Percentiles rank a stretch among this genome's conserved stretches.
Evolutionary conservation across 352 stramenopile species (phyloP).

Genomic region (Detonula confervacea): DNA sequence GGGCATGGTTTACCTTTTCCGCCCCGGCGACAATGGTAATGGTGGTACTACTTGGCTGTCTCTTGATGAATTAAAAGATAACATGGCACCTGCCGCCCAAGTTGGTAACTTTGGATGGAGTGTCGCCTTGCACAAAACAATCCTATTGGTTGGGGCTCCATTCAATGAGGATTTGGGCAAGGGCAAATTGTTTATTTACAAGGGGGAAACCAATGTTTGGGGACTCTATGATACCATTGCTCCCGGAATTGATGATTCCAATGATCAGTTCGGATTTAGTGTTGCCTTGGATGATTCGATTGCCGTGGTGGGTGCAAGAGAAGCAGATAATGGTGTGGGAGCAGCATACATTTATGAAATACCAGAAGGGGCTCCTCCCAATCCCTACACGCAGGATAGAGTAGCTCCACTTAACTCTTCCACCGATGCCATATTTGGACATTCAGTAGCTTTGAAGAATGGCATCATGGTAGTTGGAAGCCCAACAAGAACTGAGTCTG

Average conservation of each 20-base stretch:
- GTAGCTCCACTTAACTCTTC: too few species aligned
- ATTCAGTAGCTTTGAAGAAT: too few species aligned
- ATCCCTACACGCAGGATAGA: too few species aligned
- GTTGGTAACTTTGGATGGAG: background rate
- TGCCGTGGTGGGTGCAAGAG: background rate
- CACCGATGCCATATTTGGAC: too few species aligned
- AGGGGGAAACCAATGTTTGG: background rate
- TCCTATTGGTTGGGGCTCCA: background rate
- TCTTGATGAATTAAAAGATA: background rate
- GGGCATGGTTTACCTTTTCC: background rate
- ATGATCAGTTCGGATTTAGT: conserved; percentile 9
- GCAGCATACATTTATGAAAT: too few species aligned
- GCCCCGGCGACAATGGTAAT: background rate
- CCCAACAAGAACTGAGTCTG: too few species aligned
- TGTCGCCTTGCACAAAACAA: background rate
- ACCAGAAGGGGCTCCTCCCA: too few species aligned
- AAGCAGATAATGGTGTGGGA: too few species aligned
- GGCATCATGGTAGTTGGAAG: too few species aligned
- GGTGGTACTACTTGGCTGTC: too few species aligned
- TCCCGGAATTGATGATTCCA: background rate
- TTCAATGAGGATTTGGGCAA: background rate
- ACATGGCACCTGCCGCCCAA: background rate
- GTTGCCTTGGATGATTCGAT: background rate
- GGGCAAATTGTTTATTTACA: background rate
- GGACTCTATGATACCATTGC: background rate